phyloP scores from a whole-genome alignment of 1,284 basidiomycete species.

The Ceraceosorus guamensis region DNA sequence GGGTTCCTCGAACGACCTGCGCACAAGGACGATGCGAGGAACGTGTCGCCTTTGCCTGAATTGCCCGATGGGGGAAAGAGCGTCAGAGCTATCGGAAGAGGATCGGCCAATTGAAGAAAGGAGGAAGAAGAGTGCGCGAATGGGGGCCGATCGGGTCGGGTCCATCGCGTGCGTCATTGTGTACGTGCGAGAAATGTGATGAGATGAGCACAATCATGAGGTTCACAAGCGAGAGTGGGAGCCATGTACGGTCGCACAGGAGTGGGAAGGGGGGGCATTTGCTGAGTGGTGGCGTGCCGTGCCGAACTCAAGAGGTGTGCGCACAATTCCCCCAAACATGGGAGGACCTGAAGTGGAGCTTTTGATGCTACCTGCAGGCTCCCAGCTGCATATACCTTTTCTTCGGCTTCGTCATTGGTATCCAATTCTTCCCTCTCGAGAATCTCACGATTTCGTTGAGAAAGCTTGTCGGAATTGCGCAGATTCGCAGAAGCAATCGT shows the following conservation, averaged over 20 bases:
- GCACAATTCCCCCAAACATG: too few relatives aligned
- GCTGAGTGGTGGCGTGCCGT: too few relatives aligned
- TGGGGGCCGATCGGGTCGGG: neutral
- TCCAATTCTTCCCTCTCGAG: neutral
- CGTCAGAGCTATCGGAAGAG: slow-evolving; percentile 43
- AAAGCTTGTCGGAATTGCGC: neutral
- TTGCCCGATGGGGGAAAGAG: slow-evolving; percentile 20
- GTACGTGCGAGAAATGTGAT: neutral
- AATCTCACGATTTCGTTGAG: too few relatives aligned
- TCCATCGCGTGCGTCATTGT: neutral
- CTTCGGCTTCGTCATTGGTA: neutral
- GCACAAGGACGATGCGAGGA: slow-evolving; percentile 11
- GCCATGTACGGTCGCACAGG: neutral
- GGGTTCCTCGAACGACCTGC: slow-evolving; percentile 72
- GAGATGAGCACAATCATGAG: neutral
- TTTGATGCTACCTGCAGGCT: neutral
- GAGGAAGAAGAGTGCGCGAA: too few relatives aligned
- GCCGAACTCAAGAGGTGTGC: too few relatives aligned
- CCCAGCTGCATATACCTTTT: neutral
- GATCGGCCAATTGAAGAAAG: slow-evolving; percentile 31
- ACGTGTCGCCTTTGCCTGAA: slow-evolving; percentile 27
- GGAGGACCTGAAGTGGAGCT: neutral
- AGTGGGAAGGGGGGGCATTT: neutral
- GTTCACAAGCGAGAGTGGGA: neutral
- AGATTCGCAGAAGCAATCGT: neutral